phyloP scores from a whole-genome alignment of 352 stramenopile species.

The Peronospora destructor region DNA sequence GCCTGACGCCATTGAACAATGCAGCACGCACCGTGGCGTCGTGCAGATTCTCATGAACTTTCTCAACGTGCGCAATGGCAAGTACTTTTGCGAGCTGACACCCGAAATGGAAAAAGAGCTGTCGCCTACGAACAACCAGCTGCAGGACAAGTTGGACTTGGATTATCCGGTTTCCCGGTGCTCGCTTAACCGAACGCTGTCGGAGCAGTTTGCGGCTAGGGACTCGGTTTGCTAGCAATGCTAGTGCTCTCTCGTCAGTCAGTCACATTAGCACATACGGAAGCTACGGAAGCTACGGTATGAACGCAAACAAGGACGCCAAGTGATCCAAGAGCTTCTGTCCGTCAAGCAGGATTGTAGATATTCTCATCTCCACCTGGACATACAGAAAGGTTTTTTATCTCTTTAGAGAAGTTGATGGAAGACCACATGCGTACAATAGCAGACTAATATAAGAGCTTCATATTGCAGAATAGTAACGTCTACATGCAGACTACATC shows the following conservation, averaged over 20 bases:
- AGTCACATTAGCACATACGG: constrained; percentile 1
- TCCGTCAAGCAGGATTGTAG: constrained; percentile 21
- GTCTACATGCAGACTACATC: background rate
- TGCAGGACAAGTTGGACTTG: constrained; percentile 43
- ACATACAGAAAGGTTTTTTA: background rate
- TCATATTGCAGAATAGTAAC: background rate
- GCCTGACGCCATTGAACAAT: constrained; percentile 40
- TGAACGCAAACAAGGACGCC: constrained; percentile 18
- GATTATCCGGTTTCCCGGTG: constrained; percentile 64
- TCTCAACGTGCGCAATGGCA: constrained; percentile 64
- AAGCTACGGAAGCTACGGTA: constrained; percentile 15
- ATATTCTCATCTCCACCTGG: constrained; percentile 3
- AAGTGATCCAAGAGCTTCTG: constrained; percentile 2
- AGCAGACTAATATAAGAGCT: constrained; percentile 1
- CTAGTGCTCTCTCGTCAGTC: background rate
- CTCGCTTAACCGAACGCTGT: constrained; percentile 70
- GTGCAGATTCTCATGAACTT: constrained; percentile 84
- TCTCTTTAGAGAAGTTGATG: constrained; percentile 17
- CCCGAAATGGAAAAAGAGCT: constrained; percentile 30
- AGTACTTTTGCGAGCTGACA: constrained; percentile 61
- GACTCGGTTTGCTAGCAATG: constrained; percentile 65
- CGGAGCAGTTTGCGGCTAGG: constrained; percentile 63
- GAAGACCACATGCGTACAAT: constrained; percentile 7
- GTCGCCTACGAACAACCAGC: constrained; percentile 13
- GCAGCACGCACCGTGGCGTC: constrained; percentile 59